phyloP scores from a whole-genome alignment of 2,329 filamentous ascomycete genomes.

The Sphaerulina populicola region DNA sequence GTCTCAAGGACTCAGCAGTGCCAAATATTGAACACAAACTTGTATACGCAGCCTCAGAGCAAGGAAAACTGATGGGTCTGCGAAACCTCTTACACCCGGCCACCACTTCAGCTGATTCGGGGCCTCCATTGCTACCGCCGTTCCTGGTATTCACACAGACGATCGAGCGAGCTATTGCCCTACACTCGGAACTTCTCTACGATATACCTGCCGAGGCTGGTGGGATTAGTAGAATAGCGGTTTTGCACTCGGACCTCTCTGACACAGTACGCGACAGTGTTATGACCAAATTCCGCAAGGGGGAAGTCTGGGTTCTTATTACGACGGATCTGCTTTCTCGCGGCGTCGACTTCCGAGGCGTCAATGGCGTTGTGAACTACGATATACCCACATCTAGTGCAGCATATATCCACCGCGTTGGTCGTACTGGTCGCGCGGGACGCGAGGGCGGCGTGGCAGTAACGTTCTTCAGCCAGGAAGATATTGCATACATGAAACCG shows the following conservation, averaged over 20 bases:
- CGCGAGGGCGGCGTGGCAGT: conserved; percentile 80
- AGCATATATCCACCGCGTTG: conserved; percentile 86
- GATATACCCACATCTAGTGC: conserved; percentile 89
- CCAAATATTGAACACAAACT: conserved; percentile 86
- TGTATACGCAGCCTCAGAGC: conserved; percentile 82
- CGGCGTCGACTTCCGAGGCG: conserved; percentile 86
- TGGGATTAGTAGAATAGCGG: conserved; percentile 73
- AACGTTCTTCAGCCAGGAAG: conserved; percentile 92
- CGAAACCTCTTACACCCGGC: conserved; percentile 79
- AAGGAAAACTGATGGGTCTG: conserved; percentile 84
- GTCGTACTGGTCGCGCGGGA: conserved; percentile 81
- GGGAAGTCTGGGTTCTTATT: conserved; percentile 92
- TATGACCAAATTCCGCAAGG: conserved; percentile 82
- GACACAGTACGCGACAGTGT: conserved; percentile 66
- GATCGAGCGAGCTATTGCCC: conserved; percentile 76
- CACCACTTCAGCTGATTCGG: conserved; percentile 48
- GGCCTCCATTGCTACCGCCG: conserved; percentile 61
- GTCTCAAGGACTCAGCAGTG: conserved; percentile 88
- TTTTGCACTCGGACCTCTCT: conserved; percentile 79
- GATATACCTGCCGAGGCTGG: conserved; percentile 87
- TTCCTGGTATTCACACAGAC: conserved; percentile 96
- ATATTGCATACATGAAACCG: conserved; percentile 79
- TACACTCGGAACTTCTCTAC: conserved; percentile 84
- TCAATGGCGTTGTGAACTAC: conserved; percentile 96
- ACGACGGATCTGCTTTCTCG: conserved; percentile 89